These are phyloP conservation scores for Hypomontagnella monticulosa DNA, from an alignment of 495 filamentous ascomycete species.

Conservation along the genomic window DNA sequence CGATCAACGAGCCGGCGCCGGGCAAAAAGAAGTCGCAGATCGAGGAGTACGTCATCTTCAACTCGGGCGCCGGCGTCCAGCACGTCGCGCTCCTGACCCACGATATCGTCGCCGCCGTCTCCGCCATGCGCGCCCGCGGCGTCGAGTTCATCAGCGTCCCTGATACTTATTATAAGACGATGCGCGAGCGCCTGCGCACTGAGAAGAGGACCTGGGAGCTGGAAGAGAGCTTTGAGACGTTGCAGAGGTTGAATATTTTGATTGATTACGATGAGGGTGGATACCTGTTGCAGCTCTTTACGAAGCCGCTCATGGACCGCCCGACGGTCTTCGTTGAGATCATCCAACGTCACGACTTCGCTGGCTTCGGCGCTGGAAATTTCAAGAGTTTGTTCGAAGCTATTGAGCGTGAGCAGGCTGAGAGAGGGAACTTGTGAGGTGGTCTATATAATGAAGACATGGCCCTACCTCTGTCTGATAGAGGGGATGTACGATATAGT, in stretches of 20 bases:
- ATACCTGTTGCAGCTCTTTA: conserved; percentile 87
- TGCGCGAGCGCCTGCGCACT: conserved; percentile 72
- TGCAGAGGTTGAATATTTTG: conserved; percentile 79
- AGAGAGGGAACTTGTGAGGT: conserved; percentile 76
- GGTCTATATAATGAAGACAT: neutral
- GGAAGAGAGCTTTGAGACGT: conserved; percentile 77
- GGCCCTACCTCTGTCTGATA: too few species aligned
- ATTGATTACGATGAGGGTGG: conserved; percentile 93
- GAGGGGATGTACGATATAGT: conserved; percentile 21
- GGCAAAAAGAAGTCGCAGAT: conserved; percentile 90
- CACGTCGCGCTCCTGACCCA: conserved; percentile 85
- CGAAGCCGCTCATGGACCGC: conserved; percentile 90
- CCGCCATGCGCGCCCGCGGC: conserved; percentile 77
- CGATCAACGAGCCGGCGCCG: conserved; percentile 92
- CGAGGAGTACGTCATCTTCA: conserved; percentile 91
- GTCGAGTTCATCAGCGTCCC: conserved; percentile 92
- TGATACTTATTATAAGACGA: conserved; percentile 79
- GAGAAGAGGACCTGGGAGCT: conserved; percentile 63
- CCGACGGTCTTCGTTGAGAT: conserved; percentile 96
- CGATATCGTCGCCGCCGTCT: conserved; percentile 79
- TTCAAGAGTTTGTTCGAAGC: conserved; percentile 94
- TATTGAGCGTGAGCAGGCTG: conserved; percentile 87
- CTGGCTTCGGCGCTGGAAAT: conserved; percentile 92
- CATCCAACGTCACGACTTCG: conserved; percentile 86
- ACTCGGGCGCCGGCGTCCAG: conserved; percentile 86